These are phyloP conservation scores for Penicillium argentinense DNA, from an alignment of 495 filamentous ascomycete species.

Conservation along the genomic window DNA sequence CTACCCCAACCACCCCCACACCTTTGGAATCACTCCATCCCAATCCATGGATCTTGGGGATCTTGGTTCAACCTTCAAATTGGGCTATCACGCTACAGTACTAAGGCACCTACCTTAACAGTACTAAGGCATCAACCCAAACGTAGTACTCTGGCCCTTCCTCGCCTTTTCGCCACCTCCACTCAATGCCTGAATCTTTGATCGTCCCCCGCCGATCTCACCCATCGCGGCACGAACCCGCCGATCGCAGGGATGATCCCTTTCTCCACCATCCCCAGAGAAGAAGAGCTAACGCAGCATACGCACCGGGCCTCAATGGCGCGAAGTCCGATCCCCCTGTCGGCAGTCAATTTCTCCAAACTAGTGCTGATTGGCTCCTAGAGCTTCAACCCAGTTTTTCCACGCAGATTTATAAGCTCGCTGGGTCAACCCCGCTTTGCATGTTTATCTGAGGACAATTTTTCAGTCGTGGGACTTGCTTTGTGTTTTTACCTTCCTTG, in stretches of 20 bases:
- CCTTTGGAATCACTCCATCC: no score
- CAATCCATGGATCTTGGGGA: no score
- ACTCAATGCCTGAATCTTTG: no score
- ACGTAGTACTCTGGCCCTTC: no score
- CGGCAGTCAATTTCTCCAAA: neutral
- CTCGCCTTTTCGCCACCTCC: no score
- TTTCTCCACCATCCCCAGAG: neutral
- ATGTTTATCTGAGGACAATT: neutral
- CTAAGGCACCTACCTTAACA: no score
- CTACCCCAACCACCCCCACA: no score
- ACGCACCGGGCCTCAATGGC: neutral
- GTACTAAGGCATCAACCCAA: no score
- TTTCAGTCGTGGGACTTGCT: neutral
- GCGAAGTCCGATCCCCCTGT: neutral
- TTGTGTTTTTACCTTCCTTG: neutral
- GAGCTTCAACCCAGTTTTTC: neutral
- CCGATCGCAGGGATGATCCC: constrained; percentile 3
- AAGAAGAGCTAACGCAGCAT: neutral
- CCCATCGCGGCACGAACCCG: neutral
- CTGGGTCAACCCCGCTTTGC: constrained; percentile 4
- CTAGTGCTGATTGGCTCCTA: neutral
- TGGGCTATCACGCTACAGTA: no score
- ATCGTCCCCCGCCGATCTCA: neutral
- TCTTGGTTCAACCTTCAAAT: no score
- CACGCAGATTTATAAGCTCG: constrained; percentile 15